Evolutionary conservation across 495 filamentous ascomycete genomes (phyloP), one percentile per base, ranked within the genome.

Genomic region (Trichoderma erinaceum): DNA sequence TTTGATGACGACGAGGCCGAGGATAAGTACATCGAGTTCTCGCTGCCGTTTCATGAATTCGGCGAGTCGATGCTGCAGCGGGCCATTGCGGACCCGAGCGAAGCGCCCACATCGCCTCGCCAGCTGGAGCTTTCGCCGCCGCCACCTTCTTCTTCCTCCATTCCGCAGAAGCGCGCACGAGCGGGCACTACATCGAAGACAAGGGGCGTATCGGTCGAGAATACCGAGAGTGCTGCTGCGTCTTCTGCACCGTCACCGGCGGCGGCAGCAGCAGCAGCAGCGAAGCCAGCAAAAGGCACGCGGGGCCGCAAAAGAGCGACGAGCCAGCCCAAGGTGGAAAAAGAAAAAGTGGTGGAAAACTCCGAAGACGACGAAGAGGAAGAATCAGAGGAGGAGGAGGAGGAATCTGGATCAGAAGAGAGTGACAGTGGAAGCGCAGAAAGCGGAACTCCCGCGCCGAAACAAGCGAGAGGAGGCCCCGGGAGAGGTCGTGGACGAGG

Each of bases 11-110:
- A 86, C 41, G 79, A 79, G 18, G 73, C 78, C n/a, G 83, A 81
- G 63, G 76, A 79, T 11, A 78, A 78, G 43, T 90, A 85, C 69
- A 83, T 82, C 63, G 84, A 92, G 23, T 97, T 97, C 70, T 78
- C 82, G 63, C 84, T 97, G n/a, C 92, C 92, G 0, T 80, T 85
- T 41, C 86, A 89, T 18, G 89, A 95, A 58, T 97, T 88, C 73
- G 87, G 85, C 66, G 88, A 92, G 1, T 70, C 89, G 70, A 94
- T 92, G 80, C 89, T 91, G 76, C 83, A 84, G 68, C 84, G 85
- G 65, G 80, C 89, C 21, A 77, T 89, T 8, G 89, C 87, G 1
- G 80, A 81, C 69, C 81, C 80, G 0, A 88, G 80, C 74, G 83
- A 74, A 74, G 86, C 76, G 73, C 78, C 80, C 2, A 80, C 82